Conservation (phyloP, 331 rosid species). For the Quercus tomentella region DNA sequence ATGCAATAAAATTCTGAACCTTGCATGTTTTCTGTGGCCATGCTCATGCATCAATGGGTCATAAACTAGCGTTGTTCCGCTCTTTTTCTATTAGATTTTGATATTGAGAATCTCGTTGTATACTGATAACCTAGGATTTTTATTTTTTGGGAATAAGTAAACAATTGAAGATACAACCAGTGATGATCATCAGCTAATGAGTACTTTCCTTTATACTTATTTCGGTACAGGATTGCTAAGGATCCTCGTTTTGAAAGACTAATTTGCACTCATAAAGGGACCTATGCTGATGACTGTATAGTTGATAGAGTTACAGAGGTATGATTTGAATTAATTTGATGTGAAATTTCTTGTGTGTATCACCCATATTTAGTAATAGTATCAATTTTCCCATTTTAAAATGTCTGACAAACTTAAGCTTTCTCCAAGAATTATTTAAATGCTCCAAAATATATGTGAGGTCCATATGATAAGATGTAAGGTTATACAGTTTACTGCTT, state of each 20-base stretch:
- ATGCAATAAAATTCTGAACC: background rate
- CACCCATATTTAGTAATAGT: background rate
- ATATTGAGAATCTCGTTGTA: background rate
- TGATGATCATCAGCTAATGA: background rate
- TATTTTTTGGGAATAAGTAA: too few relatives aligned
- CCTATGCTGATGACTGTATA: conserved; percentile 56
- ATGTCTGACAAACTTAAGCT: background rate
- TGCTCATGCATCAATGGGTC: background rate
- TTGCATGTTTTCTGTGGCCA: background rate
- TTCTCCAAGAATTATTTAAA: background rate
- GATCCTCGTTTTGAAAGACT: conserved; percentile 91
- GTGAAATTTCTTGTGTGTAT: background rate
- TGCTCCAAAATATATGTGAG: background rate
- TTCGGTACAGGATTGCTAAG: conserved; percentile 72
- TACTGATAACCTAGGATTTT: too few relatives aligned
- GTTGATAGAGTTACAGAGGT: conserved; percentile 59
- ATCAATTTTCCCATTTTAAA: background rate
- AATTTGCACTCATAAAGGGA: conserved; percentile 69
- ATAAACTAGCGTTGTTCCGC: background rate
- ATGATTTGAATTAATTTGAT: background rate
- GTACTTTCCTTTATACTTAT: background rate
- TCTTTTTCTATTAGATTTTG: background rate
- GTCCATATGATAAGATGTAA: too few relatives aligned
- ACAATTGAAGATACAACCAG: too few relatives aligned
- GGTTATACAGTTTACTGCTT: too few relatives aligned